Conservation (phyloP, 2,329 filamentous ascomycete genomes). For the Cryphonectria naterciae region DNA sequence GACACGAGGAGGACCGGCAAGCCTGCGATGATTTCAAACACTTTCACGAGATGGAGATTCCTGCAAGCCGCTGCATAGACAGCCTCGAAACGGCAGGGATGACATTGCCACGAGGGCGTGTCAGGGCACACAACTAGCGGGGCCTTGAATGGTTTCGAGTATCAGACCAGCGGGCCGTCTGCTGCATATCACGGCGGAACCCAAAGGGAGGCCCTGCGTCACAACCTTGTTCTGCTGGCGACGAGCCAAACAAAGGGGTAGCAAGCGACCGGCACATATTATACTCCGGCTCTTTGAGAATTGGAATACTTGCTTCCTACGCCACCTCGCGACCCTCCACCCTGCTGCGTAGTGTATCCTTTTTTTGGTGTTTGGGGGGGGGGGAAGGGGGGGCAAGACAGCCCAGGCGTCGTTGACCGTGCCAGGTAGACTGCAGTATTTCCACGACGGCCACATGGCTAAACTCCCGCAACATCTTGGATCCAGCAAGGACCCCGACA, state of each 20-base stretch:
- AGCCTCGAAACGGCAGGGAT: constrained; percentile 11
- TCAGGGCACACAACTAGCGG: not conserved
- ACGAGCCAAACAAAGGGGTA: not conserved
- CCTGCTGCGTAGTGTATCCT: not conserved
- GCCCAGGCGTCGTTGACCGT: not conserved
- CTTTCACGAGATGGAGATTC: not conserved
- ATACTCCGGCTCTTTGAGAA: not conserved
- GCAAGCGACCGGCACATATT: not conserved
- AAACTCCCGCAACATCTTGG: not conserved
- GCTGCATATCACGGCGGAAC: not conserved
- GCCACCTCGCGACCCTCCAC: not conserved
- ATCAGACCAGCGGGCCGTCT: constrained; percentile 15
- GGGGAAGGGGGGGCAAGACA: not conserved
- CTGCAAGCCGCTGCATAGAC: not conserved
- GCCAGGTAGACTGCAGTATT: not conserved
- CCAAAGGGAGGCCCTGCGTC: not conserved
- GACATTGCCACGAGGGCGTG: not conserved
- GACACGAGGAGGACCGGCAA: not conserved
- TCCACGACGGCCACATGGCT: not conserved
- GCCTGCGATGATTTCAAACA: not conserved
- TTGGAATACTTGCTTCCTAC: not conserved
- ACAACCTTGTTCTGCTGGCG: not conserved
- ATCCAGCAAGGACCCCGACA: not conserved
- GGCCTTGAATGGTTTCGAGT: constrained; percentile 11
- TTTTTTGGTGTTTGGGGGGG: not conserved